A percentile compares a stretch with the other conserved stretches of the same genome.
Evolutionary conservation across 148 eudicot genomes (phyloP).

Genomic region (Heliosperma pusillum): DNA sequence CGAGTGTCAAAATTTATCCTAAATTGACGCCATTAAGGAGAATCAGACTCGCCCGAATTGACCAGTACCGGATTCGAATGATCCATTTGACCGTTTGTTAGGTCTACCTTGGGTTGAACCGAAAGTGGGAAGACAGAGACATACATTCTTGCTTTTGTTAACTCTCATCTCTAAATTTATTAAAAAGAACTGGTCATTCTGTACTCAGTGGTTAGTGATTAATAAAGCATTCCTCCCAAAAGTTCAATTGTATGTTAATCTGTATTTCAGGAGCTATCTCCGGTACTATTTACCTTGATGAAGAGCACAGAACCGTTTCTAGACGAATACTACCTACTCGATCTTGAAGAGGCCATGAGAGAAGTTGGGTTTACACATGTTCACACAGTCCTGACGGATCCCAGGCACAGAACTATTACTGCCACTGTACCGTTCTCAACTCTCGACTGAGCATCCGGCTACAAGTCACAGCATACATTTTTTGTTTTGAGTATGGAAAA

Average conservation of each 20-base stretch:
- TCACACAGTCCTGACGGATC: slow-evolving; percentile 68
- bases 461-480: background rate
- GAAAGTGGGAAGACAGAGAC: no score
- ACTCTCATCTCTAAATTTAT: no score
- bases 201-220: background rate
- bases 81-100: no score
- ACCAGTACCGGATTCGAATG: no score
- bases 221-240: no score
- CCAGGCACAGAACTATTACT: slow-evolving; percentile 90
- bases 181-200: no score
- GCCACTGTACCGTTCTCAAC: slow-evolving; percentile 62
- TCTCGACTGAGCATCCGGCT: background rate
- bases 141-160: no score
- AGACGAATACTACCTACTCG: slow-evolving; percentile 86
- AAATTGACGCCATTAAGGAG: no score
- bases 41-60: no score
- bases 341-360: slow-evolving; percentile 61
- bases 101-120: no score
- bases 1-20: no score
- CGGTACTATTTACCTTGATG: slow-evolving; percentile 89
- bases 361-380: slow-evolving; percentile 72
- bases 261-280: slow-evolving; percentile 68
- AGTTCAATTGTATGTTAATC: background rate
- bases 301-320: slow-evolving; percentile 97
- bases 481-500: background rate